These are phyloP conservation scores for Amylocarpus encephaloides DNA, from an alignment of 2,329 filamentous ascomycete species.

Conservation along the genomic window DNA sequence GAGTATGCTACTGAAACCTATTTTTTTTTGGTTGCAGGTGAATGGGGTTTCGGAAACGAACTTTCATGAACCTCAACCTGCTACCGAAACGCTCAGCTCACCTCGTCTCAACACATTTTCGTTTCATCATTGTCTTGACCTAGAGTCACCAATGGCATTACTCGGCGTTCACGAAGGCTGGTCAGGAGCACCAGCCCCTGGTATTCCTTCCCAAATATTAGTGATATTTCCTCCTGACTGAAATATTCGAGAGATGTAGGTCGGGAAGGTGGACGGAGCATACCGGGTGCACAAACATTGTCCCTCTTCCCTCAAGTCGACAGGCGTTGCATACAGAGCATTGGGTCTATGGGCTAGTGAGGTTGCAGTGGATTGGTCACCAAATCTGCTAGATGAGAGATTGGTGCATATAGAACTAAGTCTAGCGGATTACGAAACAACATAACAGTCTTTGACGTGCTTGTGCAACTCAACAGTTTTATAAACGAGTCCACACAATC, in stretches of 20 bases:
- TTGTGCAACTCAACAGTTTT: too few species aligned
- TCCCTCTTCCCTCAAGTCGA: not conserved
- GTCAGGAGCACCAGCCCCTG: not conserved
- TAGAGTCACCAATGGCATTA: slow-evolving; percentile 5
- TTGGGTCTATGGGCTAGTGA: too few species aligned
- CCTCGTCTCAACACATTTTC: not conserved
- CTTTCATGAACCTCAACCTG: not conserved
- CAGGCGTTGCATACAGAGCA: not conserved
- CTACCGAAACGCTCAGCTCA: not conserved
- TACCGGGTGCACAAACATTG: not conserved
- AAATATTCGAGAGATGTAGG: not conserved
- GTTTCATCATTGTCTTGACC: not conserved
- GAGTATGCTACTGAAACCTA: slow-evolving; percentile 15
- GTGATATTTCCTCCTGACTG: not conserved
- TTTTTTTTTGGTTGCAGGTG: slow-evolving; percentile 14
- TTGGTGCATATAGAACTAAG: too few species aligned
- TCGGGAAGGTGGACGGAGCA: not conserved
- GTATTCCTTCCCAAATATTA: not conserved
- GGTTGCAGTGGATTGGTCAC: too few species aligned
- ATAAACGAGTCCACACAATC: too few species aligned
- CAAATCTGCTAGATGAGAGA: too few species aligned
- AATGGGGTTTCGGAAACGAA: slow-evolving; percentile 19
- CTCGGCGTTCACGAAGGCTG: slow-evolving; percentile 6
- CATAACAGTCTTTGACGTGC: too few species aligned
- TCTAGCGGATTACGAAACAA: too few species aligned